phyloP scores from a whole-genome alignment of 805 yeast genomes.

The Myxozyma nipponensis region DNA sequence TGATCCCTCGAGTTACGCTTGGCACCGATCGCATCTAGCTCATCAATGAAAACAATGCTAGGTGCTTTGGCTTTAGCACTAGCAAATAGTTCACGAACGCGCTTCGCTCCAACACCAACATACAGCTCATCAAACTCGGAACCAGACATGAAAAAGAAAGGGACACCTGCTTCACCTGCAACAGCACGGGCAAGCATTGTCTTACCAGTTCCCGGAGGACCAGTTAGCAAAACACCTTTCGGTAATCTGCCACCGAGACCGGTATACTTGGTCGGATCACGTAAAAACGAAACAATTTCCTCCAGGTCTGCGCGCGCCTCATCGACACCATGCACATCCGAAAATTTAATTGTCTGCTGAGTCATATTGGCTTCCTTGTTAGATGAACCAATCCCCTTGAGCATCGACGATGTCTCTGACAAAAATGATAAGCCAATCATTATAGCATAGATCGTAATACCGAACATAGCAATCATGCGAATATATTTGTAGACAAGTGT shows the following conservation, averaged over 20 bases:
- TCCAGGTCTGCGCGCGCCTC: conserved; percentile 97
- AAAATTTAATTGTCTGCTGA: conserved; percentile 78
- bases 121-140: conserved; percentile 97
- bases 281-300: conserved; percentile 95
- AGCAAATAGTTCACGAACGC: conserved; percentile 88
- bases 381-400: conserved; percentile 60
- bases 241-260: conserved; percentile 97
- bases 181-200: conserved; percentile 95
- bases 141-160: conserved; percentile 97
- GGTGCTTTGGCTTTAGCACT: conserved; percentile 96
- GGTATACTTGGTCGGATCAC: conserved; percentile 93
- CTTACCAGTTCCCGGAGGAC: conserved; percentile 99
- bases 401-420: conserved; percentile 76
- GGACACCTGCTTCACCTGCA: conserved; percentile 99
- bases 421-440: conserved; percentile 72
- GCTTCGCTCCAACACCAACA: conserved; percentile 98
- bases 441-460: conserved; percentile 75
- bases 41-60: conserved; percentile 95
- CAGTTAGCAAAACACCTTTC: conserved; percentile 92
- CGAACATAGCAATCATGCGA: conserved; percentile 81
- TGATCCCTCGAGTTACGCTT: conserved; percentile 96
- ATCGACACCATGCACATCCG: conserved; percentile 95
- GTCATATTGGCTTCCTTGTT: conserved; percentile 71
- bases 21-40: conserved; percentile 97
- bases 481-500: conserved; percentile 80